Evolutionary conservation across 768 basidiomycete species (phyloP).

Genomic region (Mrakia blollopis): DNA sequence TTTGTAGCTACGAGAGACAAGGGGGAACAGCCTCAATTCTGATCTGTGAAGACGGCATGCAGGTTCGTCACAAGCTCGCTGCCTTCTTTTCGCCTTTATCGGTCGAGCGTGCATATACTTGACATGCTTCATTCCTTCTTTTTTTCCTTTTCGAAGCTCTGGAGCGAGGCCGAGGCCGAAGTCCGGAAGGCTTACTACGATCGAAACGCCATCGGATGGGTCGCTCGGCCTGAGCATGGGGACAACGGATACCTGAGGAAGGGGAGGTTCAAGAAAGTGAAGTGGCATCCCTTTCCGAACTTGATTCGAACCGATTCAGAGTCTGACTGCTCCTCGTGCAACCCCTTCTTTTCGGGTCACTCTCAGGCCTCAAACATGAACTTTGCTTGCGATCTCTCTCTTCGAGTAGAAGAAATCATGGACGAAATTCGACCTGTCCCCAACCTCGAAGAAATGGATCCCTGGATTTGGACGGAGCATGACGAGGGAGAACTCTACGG

Average conservation of each 20-base stretch:
- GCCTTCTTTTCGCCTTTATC: not conserved
- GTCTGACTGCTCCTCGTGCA: too few species aligned
- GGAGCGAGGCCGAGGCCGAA: conserved; percentile 56
- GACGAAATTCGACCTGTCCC: conserved; percentile 49
- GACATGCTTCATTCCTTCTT: not conserved
- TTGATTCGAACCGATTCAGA: not conserved
- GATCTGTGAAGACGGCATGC: conserved; percentile 78
- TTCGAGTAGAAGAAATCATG: conserved; percentile 56
- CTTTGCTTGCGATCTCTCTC: conserved; percentile 63
- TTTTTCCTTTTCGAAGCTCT: conserved; percentile 3
- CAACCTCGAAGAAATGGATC: conserved; percentile 43
- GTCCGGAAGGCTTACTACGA: conserved; percentile 68
- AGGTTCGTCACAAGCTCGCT: conserved; percentile 45
- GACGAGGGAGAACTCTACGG: conserved; percentile 62
- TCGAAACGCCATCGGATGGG: conserved; percentile 68
- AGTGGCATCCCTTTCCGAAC: not conserved
- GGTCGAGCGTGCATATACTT: not conserved
- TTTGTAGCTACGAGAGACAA: conserved; percentile 61
- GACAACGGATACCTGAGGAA: conserved; percentile 70
- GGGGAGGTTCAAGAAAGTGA: conserved; percentile 78
- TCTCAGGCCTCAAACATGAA: conserved; percentile 75
- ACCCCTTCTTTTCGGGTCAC: not conserved
- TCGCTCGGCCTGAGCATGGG: conserved; percentile 71
- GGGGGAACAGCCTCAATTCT: conserved; percentile 75
- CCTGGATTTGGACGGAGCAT: conserved; percentile 61